Percentiles rank a stretch among this genome's conserved stretches.
These are phyloP conservation scores for Quillaja saponaria DNA, from an alignment of 306 rosid genomes.

Conservation along the genomic window DNA sequence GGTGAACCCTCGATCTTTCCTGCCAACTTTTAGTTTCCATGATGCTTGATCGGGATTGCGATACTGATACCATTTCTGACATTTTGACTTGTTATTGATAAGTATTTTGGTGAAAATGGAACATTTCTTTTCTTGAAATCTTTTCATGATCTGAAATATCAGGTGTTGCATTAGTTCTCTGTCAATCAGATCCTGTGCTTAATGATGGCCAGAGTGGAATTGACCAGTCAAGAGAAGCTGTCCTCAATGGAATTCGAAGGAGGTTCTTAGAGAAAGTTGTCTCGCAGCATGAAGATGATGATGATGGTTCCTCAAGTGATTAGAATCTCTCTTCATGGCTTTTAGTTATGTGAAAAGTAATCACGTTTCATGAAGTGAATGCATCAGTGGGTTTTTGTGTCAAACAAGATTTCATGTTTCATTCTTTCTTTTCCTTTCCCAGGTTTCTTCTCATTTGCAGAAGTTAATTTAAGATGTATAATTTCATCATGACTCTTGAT, in stretches of 20 bases:
- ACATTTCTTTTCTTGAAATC: neutral
- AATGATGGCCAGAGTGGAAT: conserved; percentile 68
- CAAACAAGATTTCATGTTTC: neutral
- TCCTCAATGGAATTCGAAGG: conserved; percentile 75
- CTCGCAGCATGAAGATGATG: conserved; percentile 67
- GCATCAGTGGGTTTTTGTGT: conserved; percentile 23
- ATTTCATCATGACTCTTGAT: conserved; percentile 13
- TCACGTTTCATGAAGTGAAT: conserved; percentile 11
- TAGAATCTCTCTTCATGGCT: conserved; percentile 34
- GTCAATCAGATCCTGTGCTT: conserved; percentile 89
- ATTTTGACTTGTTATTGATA: neutral
- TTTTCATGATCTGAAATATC: conserved; percentile 30
- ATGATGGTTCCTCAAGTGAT: conserved; percentile 80
- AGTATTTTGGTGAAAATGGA: neutral
- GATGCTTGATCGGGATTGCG: too few relatives aligned
- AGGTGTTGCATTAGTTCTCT: conserved; percentile 91
- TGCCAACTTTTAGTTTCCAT: too few relatives aligned
- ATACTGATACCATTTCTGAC: too few relatives aligned
- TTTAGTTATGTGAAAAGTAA: conserved; percentile 8
- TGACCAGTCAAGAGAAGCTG: conserved; percentile 66
- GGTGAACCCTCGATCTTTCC: too few relatives aligned
- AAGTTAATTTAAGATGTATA: neutral
- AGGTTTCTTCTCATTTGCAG: neutral
- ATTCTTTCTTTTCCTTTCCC: neutral
- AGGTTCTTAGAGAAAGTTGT: conserved; percentile 80